A percentile compares a stretch with the other conserved stretches of the same genome.
Conservation (phyloP, 2,329 filamentous ascomycete genomes). For the Ascosphaera aggregata region DNA sequence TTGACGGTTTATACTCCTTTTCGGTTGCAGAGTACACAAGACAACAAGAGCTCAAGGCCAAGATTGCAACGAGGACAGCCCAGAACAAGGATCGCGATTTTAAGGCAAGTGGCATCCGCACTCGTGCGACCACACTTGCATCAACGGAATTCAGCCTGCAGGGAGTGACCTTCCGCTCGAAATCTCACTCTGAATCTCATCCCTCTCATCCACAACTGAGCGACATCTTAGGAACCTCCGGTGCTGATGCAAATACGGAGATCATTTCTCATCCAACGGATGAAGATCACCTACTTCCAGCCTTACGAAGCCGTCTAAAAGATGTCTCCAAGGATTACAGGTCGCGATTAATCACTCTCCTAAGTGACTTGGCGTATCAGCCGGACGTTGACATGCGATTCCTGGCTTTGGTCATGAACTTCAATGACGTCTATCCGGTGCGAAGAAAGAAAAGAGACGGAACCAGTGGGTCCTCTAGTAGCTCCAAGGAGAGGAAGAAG, state of each 20-base stretch:
- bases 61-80: slow-evolving; percentile 41
- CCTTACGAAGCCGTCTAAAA: slow-evolving; percentile 48
- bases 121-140: not conserved
- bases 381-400: slow-evolving; percentile 91
- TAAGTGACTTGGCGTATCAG: slow-evolving; percentile 82
- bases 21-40: slow-evolving; percentile 84
- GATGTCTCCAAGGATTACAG: slow-evolving; percentile 56
- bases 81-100: slow-evolving; percentile 32
- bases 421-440: slow-evolving; percentile 87
- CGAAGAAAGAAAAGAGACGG: slow-evolving; percentile 39
- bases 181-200: not conserved
- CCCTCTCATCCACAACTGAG: slow-evolving; percentile 7
- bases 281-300: slow-evolving; percentile 45
- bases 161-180: not conserved
- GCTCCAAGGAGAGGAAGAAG: not conserved
- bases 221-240: slow-evolving; percentile 8
- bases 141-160: not conserved
- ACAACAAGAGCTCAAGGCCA: slow-evolving; percentile 63
- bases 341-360: slow-evolving; percentile 49
- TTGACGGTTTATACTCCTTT: slow-evolving; percentile 87
- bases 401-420: slow-evolving; percentile 93
- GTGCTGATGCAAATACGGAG: slow-evolving; percentile 15
- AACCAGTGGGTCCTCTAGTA: not conserved
- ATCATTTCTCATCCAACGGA: slow-evolving; percentile 17
- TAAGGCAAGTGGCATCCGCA: slow-evolving; percentile 2